Percentiles rank a stretch among this genome's conserved stretches.
phyloP scores from a whole-genome alignment of 129 eudicot species.

The Glebionis coronaria region DNA sequence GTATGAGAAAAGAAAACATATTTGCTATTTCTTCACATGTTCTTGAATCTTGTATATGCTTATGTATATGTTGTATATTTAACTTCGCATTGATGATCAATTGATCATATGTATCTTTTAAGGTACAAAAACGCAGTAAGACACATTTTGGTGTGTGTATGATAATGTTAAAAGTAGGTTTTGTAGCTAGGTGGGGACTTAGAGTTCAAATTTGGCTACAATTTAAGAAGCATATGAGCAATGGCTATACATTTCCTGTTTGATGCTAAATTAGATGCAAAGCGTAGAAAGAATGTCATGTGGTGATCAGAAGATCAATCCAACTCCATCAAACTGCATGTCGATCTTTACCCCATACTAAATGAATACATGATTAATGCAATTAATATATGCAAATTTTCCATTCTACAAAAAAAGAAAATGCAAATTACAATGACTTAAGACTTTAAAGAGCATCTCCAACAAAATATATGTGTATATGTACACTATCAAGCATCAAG shows the following conservation, averaged over 20 bases:
- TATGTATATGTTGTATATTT: constrained; percentile 19
- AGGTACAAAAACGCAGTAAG: constrained; percentile 18
- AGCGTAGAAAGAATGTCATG: constrained; percentile 33
- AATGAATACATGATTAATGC: too few relatives aligned
- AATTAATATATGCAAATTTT: too few relatives aligned
- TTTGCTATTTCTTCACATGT: constrained; percentile 33
- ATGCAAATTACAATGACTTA: background rate
- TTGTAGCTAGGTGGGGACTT: constrained; percentile 37
- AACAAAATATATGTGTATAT: too few relatives aligned
- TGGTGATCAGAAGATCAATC: constrained; percentile 28
- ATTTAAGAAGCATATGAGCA: constrained; percentile 32
- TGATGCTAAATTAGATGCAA: constrained; percentile 19
- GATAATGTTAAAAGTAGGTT: constrained; percentile 32
- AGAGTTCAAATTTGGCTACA: constrained; percentile 27
- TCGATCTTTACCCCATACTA: background rate
- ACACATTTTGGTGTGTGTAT: constrained; percentile 21
- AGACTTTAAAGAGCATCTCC: too few relatives aligned
- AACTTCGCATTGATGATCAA: constrained; percentile 15
- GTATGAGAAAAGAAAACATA: constrained; percentile 24
- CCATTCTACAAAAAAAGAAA: too few relatives aligned
- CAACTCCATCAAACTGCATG: constrained; percentile 14
- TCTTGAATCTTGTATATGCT: constrained; percentile 27
- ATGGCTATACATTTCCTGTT: constrained; percentile 28
- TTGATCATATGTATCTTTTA: constrained; percentile 11
- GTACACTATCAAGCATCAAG: too few relatives aligned